Base-by-base conservation (phyloP, 306 rosid genomes). In the Sindora glabra region DNA sequence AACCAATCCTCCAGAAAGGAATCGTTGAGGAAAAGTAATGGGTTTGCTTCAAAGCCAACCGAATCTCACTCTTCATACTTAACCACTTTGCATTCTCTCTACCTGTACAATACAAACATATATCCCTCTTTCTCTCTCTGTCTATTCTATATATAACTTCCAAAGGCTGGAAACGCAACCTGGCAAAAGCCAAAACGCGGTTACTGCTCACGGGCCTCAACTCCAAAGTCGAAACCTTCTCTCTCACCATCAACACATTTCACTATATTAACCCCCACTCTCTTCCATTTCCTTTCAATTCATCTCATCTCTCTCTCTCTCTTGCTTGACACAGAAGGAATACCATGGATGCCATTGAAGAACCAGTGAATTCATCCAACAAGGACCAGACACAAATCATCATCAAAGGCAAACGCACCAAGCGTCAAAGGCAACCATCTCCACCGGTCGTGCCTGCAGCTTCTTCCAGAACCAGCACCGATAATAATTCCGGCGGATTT, bases 21-120 rank as follows among this genome's bases (percentile, higher is more conserved):
- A 85, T 81, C 96, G 86, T 88, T 74, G 68, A 72, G 59, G 51
- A 81, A 81, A 91, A 88, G 96, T 74, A 88, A 83, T 59, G 89
- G 73, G 95, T 83, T 91, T 91, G 96, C 98, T 91, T 91, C 89
- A 75, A 85, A 83, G 79, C 89, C 92, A 85, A 87, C 95, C 87
- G 96, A 85, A 91, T 91, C 92, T 85, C 87, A 85, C 96, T 85
- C 85, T 82, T 73, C 85, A 76, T 75, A 77, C 84, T 73, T 77
- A 52, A 62, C 65, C n/a, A n/a, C n/a, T n/a, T n/a, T n/a, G n/a
- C n/a, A n/a, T n/a, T n/a, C n/a, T n/a, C n/a, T n/a, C n/a, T n/a
- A n/a, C n/a, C n/a, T n/a, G n/a, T n/a, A n/a, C n/a, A n/a, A n/a
- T n/a, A n/a, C n/a, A n/a, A n/a, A n/a, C n/a, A n/a, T n/a, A n/a